Base-by-base conservation (phyloP, 2,329 filamentous ascomycete species). In the Ceratocystiopsis minuta region DNA sequence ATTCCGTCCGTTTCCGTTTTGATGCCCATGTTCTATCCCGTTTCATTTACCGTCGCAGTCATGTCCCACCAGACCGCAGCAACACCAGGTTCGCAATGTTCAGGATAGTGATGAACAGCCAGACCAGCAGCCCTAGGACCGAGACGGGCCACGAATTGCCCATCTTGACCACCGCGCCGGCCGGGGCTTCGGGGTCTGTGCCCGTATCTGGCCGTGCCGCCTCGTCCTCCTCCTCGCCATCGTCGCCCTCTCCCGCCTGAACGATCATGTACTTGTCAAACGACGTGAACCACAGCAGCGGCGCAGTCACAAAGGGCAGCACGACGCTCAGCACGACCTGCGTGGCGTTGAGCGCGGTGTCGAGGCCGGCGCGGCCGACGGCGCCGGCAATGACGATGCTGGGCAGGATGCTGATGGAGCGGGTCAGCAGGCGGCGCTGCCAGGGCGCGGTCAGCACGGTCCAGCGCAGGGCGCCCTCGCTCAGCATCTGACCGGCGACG, bases 401-500 rank as follows among this genome's bases (percentile, higher is more conserved):
- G 0, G 85, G 85, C 1, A 77, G 77, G 55, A 93, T 86, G 53
- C 79, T 84, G 55, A 93, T 82, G 39, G 70, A 73, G 20, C 85
- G 72, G 0, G 85, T 92, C 39, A 88, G 59, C 4, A 92, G 67
- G 12, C 85, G 70, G 3, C 85, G 77, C 11, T 87, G 53, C 85
- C 85, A 93, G 0, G 85, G 85, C 46, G 67, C 67, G 24, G 24
- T 28, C 24, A 28, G 24, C 31, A 87, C 59, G 6, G 61, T 73
- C 80, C 83, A 86, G 38, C 75, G 73, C 37, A 93, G 57, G 46
- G 85, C 82, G 7, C 85, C 85, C 56, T 92, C 85, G 47, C 75
- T 78, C 17, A 93, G 79, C 77, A 93, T 90, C 57, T 93, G 85
- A 0, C 85, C 85, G 0, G 85, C 73, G 50, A 93, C 90, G 1